A percentile compares a stretch with the other conserved stretches of the same genome.
These are phyloP conservation scores for Aspergillus viridinutans DNA, from an alignment of 2,329 filamentous ascomycete genomes.

Conservation along the genomic window DNA sequence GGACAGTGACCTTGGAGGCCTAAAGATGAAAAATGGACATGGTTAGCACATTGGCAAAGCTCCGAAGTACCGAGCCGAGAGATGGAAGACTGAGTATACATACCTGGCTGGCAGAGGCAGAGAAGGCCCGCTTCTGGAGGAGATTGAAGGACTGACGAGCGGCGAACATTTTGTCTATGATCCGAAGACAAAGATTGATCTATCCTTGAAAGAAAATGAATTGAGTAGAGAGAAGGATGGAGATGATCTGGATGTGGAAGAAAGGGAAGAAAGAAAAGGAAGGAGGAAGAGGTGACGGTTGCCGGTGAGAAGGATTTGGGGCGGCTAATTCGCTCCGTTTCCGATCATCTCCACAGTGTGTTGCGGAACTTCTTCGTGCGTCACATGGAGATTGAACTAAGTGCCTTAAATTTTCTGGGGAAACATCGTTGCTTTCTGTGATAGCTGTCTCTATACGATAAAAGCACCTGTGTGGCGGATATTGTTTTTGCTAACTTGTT, in stretches of 20 bases:
- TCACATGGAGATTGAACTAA: background rate
- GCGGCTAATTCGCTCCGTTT: constrained; percentile 19
- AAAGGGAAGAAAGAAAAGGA: constrained; percentile 11
- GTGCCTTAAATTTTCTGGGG: background rate
- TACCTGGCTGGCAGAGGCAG: constrained; percentile 73
- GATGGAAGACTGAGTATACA: constrained; percentile 29
- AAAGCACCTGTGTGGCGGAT: background rate
- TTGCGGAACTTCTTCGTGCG: constrained; percentile 5
- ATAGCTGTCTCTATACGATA: background rate
- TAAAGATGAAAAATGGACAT: constrained; percentile 37
- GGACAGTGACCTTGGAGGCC: constrained; percentile 96
- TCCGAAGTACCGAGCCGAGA: constrained; percentile 9
- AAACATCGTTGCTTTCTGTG: background rate
- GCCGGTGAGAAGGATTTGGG: constrained; percentile 18
- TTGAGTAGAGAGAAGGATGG: constrained; percentile 5
- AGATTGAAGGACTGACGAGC: constrained; percentile 52
- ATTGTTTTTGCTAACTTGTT: background rate
- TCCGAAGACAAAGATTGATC: constrained; percentile 10
- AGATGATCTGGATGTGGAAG: constrained; percentile 5
- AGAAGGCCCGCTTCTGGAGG: constrained; percentile 75
- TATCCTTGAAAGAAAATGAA: constrained; percentile 4
- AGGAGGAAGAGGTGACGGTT: constrained; percentile 14
- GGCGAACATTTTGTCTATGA: constrained; percentile 65
- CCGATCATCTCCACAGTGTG: constrained; percentile 14
- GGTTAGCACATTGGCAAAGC: constrained; percentile 10